Percentiles rank a stretch among this genome's conserved stretches.
Evolutionary conservation across 306 rosid genomes (phyloP).

Genomic region (Hippophae gyantsensis): DNA sequence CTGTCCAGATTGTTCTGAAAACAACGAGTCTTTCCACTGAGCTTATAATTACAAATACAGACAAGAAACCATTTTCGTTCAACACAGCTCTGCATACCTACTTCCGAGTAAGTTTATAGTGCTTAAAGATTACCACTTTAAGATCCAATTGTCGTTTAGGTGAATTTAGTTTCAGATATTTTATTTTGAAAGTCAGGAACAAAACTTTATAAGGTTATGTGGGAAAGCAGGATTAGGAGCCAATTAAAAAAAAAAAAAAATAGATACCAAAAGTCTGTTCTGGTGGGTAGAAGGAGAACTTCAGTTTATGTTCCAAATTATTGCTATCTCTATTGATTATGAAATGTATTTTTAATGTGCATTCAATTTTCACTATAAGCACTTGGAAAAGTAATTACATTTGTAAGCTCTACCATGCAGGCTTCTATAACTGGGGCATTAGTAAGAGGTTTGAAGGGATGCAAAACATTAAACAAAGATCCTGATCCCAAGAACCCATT

Average conservation of each 20-base stretch:
- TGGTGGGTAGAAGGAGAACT: background rate
- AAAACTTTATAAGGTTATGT: background rate
- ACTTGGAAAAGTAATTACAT: constrained; percentile 10
- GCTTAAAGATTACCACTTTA: constrained; percentile 6
- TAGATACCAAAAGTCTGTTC: background rate
- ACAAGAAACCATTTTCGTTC: constrained; percentile 70
- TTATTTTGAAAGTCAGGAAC: constrained; percentile 7
- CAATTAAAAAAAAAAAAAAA: background rate
- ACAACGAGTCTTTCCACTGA: constrained; percentile 67
- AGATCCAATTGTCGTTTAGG: constrained; percentile 1
- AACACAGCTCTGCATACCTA: constrained; percentile 85
- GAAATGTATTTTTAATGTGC: background rate
- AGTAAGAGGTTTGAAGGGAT: constrained; percentile 74
- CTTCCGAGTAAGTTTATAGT: constrained; percentile 50
- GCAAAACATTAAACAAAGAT: constrained; percentile 71
- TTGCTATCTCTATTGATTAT: background rate
- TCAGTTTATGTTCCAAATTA: too few species aligned
- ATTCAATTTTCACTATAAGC: too few species aligned
- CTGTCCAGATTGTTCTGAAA: constrained; percentile 54
- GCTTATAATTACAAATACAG: constrained; percentile 65
- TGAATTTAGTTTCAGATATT: constrained; percentile 15
- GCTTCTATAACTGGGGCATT: constrained; percentile 71
- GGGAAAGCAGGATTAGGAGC: background rate
- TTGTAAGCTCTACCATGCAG: constrained; percentile 31
- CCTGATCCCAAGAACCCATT: constrained; percentile 84